These are phyloP conservation scores for Xylaria bambusicola DNA, from an alignment of 495 filamentous ascomycete genomes.

Conservation along the genomic window DNA sequence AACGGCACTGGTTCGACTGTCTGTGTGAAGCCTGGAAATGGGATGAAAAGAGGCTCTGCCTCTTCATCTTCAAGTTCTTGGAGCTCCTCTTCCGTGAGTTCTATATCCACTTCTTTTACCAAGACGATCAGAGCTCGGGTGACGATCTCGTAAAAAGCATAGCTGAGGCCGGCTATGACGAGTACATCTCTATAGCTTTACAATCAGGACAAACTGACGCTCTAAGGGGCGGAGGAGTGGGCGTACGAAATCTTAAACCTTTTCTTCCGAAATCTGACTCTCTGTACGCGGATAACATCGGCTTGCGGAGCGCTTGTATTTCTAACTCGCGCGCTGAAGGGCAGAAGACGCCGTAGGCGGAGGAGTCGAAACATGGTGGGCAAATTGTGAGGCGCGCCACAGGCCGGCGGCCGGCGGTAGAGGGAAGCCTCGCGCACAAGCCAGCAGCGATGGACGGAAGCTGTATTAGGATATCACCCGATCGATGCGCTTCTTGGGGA, in stretches of 20 bases:
- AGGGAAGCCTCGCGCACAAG: not conserved
- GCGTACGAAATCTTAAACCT: constrained; percentile 25
- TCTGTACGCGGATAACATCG: constrained; percentile 29
- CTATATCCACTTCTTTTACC: constrained; percentile 23
- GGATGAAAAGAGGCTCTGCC: constrained; percentile 57
- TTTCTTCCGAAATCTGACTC: constrained; percentile 33
- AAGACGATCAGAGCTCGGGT: constrained; percentile 31
- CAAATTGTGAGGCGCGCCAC: constrained; percentile 35
- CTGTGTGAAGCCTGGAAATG: constrained; percentile 56
- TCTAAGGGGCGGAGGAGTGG: not conserved
- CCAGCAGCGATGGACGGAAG: not conserved
- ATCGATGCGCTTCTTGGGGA: not conserved
- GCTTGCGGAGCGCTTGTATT: constrained; percentile 14
- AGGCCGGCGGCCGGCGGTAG: constrained; percentile 35
- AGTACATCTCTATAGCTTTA: constrained; percentile 24
- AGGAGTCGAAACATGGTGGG: constrained; percentile 41
- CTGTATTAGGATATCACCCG: not conserved
- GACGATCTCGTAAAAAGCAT: constrained; percentile 39
- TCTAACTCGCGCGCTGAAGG: constrained; percentile 19
- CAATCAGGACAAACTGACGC: constrained; percentile 10
- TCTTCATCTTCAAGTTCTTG: constrained; percentile 41
- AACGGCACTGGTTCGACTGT: constrained; percentile 50
- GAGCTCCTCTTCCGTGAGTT: constrained; percentile 22
- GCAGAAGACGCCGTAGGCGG: constrained; percentile 21
- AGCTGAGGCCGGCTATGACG: constrained; percentile 37